phyloP scores from a whole-genome alignment of 2,329 filamentous ascomycete species.

The Aspergillus fijiensis region DNA sequence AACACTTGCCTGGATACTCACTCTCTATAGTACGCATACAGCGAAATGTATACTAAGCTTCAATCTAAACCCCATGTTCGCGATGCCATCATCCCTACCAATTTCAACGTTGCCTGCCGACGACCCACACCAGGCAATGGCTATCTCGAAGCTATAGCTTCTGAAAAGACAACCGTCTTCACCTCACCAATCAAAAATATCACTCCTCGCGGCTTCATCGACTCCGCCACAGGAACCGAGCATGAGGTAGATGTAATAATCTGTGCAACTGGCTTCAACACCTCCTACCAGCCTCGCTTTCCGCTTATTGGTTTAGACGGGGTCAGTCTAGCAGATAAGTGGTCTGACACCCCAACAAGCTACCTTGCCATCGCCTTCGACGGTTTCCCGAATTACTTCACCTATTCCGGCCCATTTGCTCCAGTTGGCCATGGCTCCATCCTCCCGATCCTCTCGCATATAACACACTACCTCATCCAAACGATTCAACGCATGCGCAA shows the following conservation, averaged over 20 bases:
- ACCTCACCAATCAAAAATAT: conserved; percentile 51
- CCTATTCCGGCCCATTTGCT: conserved; percentile 14
- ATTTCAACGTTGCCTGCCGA: conserved; percentile 44
- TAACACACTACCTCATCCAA: conserved; percentile 10
- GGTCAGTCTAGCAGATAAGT: conserved; percentile 24
- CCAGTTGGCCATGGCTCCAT: conserved; percentile 14
- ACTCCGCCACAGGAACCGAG: conserved; percentile 31
- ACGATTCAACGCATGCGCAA: conserved; percentile 11
- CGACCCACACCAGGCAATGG: conserved; percentile 48
- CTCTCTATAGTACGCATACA: conserved; percentile 1
- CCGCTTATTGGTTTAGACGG: conserved; percentile 31
- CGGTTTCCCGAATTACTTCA: conserved; percentile 35
- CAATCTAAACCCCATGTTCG: conserved; percentile 31
- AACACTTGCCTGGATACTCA: neutral
- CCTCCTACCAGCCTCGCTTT: conserved; percentile 34
- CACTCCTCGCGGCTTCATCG: conserved; percentile 31
- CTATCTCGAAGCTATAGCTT: conserved; percentile 59
- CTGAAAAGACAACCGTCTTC: conserved; percentile 62
- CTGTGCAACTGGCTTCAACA: conserved; percentile 40
- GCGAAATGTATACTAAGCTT: conserved; percentile 8
- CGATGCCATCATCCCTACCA: conserved; percentile 37
- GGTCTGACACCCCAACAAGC: conserved; percentile 31
- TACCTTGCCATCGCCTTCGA: conserved; percentile 35
- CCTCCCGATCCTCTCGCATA: conserved; percentile 6
- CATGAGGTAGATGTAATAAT: conserved; percentile 34